Base-by-base conservation (phyloP, 306 rosid genomes). In the Quercus alba region DNA sequence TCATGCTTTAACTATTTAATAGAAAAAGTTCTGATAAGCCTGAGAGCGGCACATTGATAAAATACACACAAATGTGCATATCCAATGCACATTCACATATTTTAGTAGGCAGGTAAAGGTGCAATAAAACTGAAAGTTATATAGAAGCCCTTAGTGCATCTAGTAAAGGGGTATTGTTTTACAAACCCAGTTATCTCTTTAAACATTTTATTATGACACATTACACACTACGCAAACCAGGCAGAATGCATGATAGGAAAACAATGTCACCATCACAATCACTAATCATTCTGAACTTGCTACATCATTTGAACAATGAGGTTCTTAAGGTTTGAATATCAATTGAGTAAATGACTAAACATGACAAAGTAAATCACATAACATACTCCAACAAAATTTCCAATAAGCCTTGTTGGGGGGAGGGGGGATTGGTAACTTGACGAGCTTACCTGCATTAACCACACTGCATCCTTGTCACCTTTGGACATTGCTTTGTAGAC, bases 361-460 rank as follows among this genome's bases (percentile, higher is more conserved):
- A 33, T 18, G 72, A 67, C 72, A 67, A 23, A 21, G 23, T 28
- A 31, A 25, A 13, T 17, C 19, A 17, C 20, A 8, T 20, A 23
- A 77, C 10, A 14, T 66, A 30, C n/a, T 52, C 62, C 17, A 33
- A 77, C 28, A 33, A 54, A 49, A 49, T 49, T 49, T 13, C 54
- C 54, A 49, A 9, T 46, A 46, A 49, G 54, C 54, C 54, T 49
- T 49, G 12, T 49, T 12, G 13, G 3, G 54, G 26, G 20, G 62
- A 70, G 61, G 9, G n/a, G 26, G 38, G n/a, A 13, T 26, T 33
- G 21, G 72, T 31, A 33, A 73, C 76, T 71, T 86, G 68, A 77
- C 85, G 81, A 86, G 72, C 92, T 66, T 94, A 94, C 98, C 87
- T 94, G 98, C 98, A 94, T 94, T 80, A 94, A 86, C 98, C 98